phyloP scores from a whole-genome alignment of 495 filamentous ascomycete genomes.

The Talaromyces stipitatus region DNA sequence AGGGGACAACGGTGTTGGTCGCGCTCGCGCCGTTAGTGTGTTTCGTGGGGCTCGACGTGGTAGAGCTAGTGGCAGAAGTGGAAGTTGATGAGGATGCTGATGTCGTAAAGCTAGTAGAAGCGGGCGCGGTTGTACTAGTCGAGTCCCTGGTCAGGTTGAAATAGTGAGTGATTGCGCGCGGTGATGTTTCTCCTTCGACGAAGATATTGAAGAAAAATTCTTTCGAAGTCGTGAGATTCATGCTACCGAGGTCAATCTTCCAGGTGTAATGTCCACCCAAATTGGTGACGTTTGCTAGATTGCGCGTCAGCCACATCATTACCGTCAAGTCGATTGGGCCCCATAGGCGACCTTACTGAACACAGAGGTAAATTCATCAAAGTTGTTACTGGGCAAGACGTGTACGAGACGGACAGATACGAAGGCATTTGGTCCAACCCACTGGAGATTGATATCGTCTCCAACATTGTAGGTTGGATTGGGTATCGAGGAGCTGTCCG shows the following conservation, averaged over 20 bases:
- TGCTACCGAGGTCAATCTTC: background rate
- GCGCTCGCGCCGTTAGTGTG: background rate
- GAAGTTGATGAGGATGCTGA: background rate
- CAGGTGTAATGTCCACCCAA: constrained; percentile 2
- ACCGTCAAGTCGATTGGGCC: background rate
- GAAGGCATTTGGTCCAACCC: constrained; percentile 1
- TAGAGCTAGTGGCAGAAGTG: background rate
- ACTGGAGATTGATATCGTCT: background rate
- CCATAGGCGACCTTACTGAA: background rate
- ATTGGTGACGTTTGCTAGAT: constrained; percentile 1
- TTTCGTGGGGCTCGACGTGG: background rate
- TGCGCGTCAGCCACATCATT: background rate
- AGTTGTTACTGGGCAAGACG: background rate
- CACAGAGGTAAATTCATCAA: background rate
- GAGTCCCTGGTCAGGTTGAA: background rate
- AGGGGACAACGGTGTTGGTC: background rate
- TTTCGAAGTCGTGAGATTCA: background rate
- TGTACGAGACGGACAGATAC: constrained; percentile 1
- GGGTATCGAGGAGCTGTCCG: background rate
- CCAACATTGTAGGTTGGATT: background rate
- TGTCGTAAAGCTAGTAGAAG: background rate
- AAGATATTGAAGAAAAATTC: constrained; percentile 5
- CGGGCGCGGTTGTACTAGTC: background rate
- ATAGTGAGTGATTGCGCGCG: background rate
- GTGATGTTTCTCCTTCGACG: constrained; percentile 2